Evolutionary conservation across 2,329 filamentous ascomycete species (phyloP).

Genomic region (Fusarium sp.): DNA sequence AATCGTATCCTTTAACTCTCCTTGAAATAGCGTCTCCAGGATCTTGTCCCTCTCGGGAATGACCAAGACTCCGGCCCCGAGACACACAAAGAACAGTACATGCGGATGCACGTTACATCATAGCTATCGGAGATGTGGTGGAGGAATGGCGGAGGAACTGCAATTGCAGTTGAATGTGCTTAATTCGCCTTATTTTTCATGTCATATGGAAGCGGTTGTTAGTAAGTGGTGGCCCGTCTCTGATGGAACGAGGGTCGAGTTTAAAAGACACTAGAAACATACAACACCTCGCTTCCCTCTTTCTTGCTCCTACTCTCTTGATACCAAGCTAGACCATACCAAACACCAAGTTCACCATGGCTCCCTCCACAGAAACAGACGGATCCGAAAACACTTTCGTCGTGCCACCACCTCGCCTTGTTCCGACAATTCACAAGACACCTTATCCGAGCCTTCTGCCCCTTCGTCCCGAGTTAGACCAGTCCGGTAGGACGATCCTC

Average conservation of each 20-base stretch:
- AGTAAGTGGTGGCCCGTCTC: not conserved
- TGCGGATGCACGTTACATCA: not conserved
- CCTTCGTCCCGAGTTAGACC: not conserved
- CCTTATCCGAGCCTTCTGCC: not conserved
- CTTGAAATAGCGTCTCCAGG: not conserved
- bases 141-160: not conserved
- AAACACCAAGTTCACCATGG: not conserved
- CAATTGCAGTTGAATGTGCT: not conserved
- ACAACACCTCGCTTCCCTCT: not conserved
- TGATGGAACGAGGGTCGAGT: not conserved
- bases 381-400: not conserved
- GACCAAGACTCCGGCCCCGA: not conserved
- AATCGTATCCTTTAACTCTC: not conserved
- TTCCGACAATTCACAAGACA: not conserved
- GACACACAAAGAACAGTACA: not conserved
- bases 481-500: not conserved
- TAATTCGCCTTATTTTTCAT: not conserved
- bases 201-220: not conserved
- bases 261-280: not conserved
- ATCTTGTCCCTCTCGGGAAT: not conserved
- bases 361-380: not conserved
- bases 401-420: not conserved
- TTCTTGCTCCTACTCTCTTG: not conserved
- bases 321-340: not conserved
- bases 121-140: not conserved